Conservation (phyloP, 306 rosid species). For the Clitoria ternatea region DNA sequence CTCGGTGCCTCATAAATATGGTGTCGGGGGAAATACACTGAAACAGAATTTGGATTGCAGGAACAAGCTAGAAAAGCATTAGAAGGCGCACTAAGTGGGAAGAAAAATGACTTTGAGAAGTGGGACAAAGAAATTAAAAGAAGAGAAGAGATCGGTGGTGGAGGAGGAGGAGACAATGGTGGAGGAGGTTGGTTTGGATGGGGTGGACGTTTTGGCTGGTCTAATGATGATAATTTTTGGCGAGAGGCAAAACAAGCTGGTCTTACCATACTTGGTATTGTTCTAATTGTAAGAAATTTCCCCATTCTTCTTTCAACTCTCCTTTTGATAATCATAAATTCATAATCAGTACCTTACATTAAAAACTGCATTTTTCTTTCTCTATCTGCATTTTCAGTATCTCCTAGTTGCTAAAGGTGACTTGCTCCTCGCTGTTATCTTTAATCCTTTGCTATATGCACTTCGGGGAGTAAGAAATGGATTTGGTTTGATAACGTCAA, state of each 20-base stretch:
- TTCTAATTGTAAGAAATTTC: slow-evolving; percentile 57
- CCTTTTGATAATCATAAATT: background rate
- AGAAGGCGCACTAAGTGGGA: slow-evolving; percentile 94
- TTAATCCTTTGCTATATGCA: slow-evolving; percentile 77
- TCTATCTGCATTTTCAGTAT: slow-evolving; percentile 47
- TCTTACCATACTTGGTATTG: slow-evolving; percentile 67
- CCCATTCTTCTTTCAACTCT: slow-evolving; percentile 9
- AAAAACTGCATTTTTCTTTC: background rate
- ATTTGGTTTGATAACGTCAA: slow-evolving; percentile 49
- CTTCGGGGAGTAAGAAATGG: slow-evolving; percentile 82
- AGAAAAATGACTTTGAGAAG: slow-evolving; percentile 79
- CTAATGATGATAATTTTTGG: slow-evolving; percentile 84
- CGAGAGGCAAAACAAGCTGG: slow-evolving; percentile 72
- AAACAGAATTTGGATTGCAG: slow-evolving; percentile 40
- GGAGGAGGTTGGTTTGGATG: slow-evolving; percentile 97
- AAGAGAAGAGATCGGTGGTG: slow-evolving; percentile 85
- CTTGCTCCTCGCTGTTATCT: slow-evolving; percentile 65
- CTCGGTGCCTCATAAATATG: background rate
- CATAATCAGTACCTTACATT: background rate
- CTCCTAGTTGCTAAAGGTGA: slow-evolving; percentile 79
- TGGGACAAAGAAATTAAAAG: slow-evolving; percentile 90
- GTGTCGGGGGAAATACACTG: background rate
- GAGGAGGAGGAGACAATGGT: slow-evolving; percentile 65
- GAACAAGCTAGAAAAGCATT: slow-evolving; percentile 91
- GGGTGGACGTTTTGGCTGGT: slow-evolving; percentile 90